Base-by-base conservation (phyloP, 192 early-diverging fungal genomes). In the Umbelopsis isabellina region DNA sequence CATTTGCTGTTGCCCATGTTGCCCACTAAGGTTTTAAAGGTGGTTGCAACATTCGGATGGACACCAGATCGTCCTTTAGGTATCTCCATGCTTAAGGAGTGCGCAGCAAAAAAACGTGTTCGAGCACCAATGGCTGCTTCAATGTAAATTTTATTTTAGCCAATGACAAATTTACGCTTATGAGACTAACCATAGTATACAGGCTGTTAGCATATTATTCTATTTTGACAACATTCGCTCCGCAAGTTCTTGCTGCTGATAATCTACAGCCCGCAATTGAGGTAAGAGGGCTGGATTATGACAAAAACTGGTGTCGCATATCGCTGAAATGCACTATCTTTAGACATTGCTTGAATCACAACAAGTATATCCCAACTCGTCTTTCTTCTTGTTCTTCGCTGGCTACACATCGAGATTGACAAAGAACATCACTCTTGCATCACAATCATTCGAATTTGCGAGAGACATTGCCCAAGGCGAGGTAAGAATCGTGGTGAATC, bases 11-110 rank as follows among this genome's bases (percentile, higher is more conserved):
- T 87, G 21, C 76, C 83, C 11, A 75, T 75, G 22, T 47, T 87
- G 50, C 83, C 85, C 0, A 55, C 71, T 12, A 85, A 83, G 66
- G 78, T 84, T 21, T 69, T 84, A 3, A 75, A 79, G 3, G 75
- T 84, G 22, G 75, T 84, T 18, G 82, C 85, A 5, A 77, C 81
- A 8, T 81, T 86, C 35, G 82, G 79, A 25, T 86, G 82, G 77
- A 77, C 72, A 20, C 80, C 80, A 0, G 81, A 86, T 71, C 76
- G 75, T 41, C 72, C 75, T 12, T 76, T 86, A 37, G 85, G 85
- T 1, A 71, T 84, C 16, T 77, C 78, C 13, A 61, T 86, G 33
- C 58, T 86, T 20, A 77, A 76, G 16, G 76, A 77, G 48, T 77
- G 80, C 44, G 72, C 75, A 37, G 75, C 78, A n/a, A 70, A 77